Evolutionary conservation across 352 stramenopile genomes (phyloP), one percentile per base, ranked within the genome.

Genomic region (Phytophthora podocarpi): DNA sequence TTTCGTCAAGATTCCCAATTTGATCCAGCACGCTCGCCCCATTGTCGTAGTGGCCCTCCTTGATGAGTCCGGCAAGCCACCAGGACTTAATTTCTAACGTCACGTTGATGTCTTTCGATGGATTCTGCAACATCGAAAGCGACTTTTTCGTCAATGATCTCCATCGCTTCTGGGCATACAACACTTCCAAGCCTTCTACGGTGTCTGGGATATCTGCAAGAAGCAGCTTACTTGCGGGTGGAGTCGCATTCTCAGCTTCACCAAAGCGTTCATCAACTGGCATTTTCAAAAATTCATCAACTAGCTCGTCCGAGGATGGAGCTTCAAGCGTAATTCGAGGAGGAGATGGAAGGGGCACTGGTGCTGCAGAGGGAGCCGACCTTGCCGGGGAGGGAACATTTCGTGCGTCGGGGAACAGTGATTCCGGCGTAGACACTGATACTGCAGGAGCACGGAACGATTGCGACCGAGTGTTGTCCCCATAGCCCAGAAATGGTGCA

Each of bases 21-120:
- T 94, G 80, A 53, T 91, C 76, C 20, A 94, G 60, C 16, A 90
- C 70, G 47, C 78, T 89, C 18, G 82, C 72, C 1, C 80, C 79
- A 41, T 91, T 89, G 52, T 94, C 85, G 43, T 90, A 89, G 32
- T 89, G 80, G 9, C 81, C 80, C 18, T 91, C 79, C 40, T 92
- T 91, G 48, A 92, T 91, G 4, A 92, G 69, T 1, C 79, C 85
- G 5, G 82, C 82, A 54, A 94, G 78, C 79, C 77, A 90, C 85
- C 85, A 94, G 11, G 85, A 90, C 59, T 92, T 91, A 59, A 90
- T 88, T 58, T 86, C 76, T 18, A 91, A 59, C 39, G 73, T 82
- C 62, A 74, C 36, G 16, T 64, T 64, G 15, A 69, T 55, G 43
- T 82, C 63, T 42, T 78, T 87, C 11, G 71, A 76, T 18, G 77